A percentile compares a stretch with the other conserved stretches of the same genome.
These are phyloP conservation scores for Lagenidium giganteum DNA, from an alignment of 352 stramenopile species.

Conservation along the genomic window DNA sequence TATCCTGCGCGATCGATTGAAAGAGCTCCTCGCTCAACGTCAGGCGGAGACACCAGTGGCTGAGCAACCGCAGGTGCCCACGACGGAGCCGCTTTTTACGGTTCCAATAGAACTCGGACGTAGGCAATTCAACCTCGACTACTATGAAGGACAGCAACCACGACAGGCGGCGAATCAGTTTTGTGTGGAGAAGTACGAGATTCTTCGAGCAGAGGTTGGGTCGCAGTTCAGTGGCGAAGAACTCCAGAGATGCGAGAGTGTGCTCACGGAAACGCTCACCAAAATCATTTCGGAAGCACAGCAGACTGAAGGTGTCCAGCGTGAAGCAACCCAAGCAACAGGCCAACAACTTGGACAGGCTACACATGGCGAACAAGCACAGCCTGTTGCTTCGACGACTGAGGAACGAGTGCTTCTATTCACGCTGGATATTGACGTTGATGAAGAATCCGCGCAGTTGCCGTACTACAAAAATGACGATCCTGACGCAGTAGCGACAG, in stretches of 20 bases:
- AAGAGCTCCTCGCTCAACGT: conserved; percentile 1
- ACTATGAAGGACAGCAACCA: conserved; percentile 56
- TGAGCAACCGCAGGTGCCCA: conserved; percentile 2
- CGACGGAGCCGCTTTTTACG: conserved; percentile 29
- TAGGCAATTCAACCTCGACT: conserved; percentile 56
- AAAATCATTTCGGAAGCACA: conserved; percentile 21
- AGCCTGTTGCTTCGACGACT: conserved; percentile 9
- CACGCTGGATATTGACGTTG: conserved; percentile 67
- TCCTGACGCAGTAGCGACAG: conserved; percentile 27
- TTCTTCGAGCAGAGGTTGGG: conserved; percentile 40
- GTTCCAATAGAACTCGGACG: conserved; percentile 55
- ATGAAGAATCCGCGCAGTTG: conserved; percentile 35
- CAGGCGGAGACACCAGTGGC: conserved; percentile 10
- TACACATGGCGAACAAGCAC: too few relatives aligned
- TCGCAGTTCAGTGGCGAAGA: conserved; percentile 53
- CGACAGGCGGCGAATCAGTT: conserved; percentile 55
- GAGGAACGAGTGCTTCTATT: conserved; percentile 38
- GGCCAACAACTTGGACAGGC: conserved; percentile 15
- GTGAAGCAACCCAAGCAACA: conserved; percentile 7
- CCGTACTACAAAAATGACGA: conserved; percentile 51
- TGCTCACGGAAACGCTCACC: conserved; percentile 37
- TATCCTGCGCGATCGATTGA: conserved; percentile 30
- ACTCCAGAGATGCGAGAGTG: conserved; percentile 51
- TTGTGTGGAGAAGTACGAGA: conserved; percentile 66
- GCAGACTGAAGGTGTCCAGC: too few relatives aligned